Conservation (phyloP, 2,329 filamentous ascomycete genomes). For the Chrysoporthe cubensis region DNA sequence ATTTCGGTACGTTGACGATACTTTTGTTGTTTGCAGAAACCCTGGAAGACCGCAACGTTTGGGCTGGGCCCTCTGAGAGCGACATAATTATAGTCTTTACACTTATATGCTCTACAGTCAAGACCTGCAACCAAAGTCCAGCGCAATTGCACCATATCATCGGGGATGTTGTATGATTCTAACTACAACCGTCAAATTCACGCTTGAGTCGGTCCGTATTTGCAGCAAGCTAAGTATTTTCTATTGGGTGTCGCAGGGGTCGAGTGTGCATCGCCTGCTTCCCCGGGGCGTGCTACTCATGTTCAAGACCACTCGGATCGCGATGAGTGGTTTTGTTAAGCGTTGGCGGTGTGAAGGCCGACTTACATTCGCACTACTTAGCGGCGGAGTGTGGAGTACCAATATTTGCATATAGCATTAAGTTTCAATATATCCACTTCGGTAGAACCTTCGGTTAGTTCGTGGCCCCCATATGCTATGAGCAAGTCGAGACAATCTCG, state of each 20-base stretch:
- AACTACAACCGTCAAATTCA: not conserved
- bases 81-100: not conserved
- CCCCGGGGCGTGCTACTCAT: not conserved
- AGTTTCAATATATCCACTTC: not conserved
- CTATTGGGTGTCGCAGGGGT: slow-evolving; percentile 15
- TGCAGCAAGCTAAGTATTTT: slow-evolving; percentile 10
- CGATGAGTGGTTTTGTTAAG: not conserved
- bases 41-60: not conserved
- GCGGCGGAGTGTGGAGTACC: slow-evolving; percentile 6
- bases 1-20: not conserved
- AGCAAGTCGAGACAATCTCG: not conserved
- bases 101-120: slow-evolving; percentile 1
- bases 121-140: not conserved
- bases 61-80: not conserved
- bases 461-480: not conserved
- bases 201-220: not conserved
- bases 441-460: not conserved
- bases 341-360: slow-evolving; percentile 3
- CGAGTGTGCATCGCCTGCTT: not conserved
- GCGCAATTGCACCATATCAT: slow-evolving; percentile 11
- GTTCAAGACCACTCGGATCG: not conserved
- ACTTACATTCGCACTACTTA: not conserved
- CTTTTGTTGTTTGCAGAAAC: not conserved
- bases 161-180: slow-evolving; percentile 5
- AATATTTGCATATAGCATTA: not conserved